Percentiles rank a stretch among this genome's conserved stretches.
These are phyloP conservation scores for Hypomyces rosellus DNA, from an alignment of 2,329 filamentous ascomycete genomes.

Conservation along the genomic window DNA sequence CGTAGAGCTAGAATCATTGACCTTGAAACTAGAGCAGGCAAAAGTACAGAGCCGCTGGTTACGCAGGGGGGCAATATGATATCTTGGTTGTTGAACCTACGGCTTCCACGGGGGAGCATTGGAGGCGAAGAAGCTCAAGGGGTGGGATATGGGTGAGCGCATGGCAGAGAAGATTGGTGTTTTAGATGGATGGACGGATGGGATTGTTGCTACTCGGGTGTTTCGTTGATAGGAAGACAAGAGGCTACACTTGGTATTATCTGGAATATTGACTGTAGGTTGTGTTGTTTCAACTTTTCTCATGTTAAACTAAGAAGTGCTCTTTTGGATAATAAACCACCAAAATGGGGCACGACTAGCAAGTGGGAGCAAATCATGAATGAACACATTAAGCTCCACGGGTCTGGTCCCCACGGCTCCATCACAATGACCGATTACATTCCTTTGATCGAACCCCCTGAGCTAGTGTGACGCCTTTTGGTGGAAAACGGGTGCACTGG, in stretches of 20 bases:
- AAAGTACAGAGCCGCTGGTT: slow-evolving; percentile 60
- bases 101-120: slow-evolving; percentile 57
- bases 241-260: slow-evolving; percentile 54
- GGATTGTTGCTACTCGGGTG: slow-evolving; percentile 59
- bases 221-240: slow-evolving; percentile 46
- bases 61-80: slow-evolving; percentile 52
- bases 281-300: not conserved
- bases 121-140: slow-evolving; percentile 47
- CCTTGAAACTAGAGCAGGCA: slow-evolving; percentile 63
- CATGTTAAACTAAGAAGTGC: not conserved
- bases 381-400: slow-evolving; percentile 45
- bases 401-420: slow-evolving; percentile 57
- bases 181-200: slow-evolving; percentile 55
- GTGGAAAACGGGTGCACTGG: slow-evolving; percentile 50
- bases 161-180: slow-evolving; percentile 52
- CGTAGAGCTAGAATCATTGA: slow-evolving; percentile 50
- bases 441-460: slow-evolving; percentile 51
- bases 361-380: slow-evolving; percentile 58
- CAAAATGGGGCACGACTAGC: slow-evolving; percentile 47
- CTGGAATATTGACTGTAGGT: slow-evolving; percentile 69
- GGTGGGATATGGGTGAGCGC: slow-evolving; percentile 51
- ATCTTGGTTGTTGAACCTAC: slow-evolving; percentile 61
- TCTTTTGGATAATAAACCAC: slow-evolving; percentile 58
- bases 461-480: slow-evolving; percentile 51
- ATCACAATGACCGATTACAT: slow-evolving; percentile 56